Conservation (phyloP, 345 rosid genomes). For the Brassica incana region DNA sequence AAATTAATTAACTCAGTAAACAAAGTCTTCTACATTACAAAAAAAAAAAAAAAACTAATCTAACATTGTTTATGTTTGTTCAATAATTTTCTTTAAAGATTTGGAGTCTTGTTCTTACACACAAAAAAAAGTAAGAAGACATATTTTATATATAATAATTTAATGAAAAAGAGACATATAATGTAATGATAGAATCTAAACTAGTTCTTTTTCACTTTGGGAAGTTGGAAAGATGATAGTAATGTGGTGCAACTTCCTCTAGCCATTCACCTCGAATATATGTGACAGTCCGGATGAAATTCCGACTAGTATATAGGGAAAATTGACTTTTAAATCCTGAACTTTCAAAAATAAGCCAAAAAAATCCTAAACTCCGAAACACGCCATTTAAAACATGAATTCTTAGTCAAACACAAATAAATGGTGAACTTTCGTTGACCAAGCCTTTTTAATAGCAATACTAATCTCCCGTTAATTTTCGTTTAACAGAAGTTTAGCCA, state of each 20-base stretch:
- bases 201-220: neutral
- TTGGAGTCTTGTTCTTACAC: neutral
- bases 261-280: neutral
- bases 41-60: neutral
- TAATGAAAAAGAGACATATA: neutral
- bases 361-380: too few relatives aligned
- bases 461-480: too few relatives aligned
- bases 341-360: too few relatives aligned
- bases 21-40: neutral
- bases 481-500: too few relatives aligned
- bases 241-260: neutral
- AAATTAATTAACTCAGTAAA: neutral
- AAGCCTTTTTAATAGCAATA: too few relatives aligned
- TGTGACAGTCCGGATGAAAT: neutral
- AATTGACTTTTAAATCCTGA: too few relatives aligned
- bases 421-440: too few relatives aligned
- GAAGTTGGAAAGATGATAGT: neutral
- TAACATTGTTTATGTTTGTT: neutral
- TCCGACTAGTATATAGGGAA: neutral
- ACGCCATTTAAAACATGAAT: too few relatives aligned
- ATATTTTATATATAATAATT: neutral
- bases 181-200: neutral
- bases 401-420: too few relatives aligned
- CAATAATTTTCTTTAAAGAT: neutral
- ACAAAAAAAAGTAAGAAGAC: neutral